Percentiles rank a stretch among this genome's conserved stretches.
Evolutionary conservation across 2,329 filamentous ascomycete genomes (phyloP).

Genomic region (Mycogone perniciosa): DNA sequence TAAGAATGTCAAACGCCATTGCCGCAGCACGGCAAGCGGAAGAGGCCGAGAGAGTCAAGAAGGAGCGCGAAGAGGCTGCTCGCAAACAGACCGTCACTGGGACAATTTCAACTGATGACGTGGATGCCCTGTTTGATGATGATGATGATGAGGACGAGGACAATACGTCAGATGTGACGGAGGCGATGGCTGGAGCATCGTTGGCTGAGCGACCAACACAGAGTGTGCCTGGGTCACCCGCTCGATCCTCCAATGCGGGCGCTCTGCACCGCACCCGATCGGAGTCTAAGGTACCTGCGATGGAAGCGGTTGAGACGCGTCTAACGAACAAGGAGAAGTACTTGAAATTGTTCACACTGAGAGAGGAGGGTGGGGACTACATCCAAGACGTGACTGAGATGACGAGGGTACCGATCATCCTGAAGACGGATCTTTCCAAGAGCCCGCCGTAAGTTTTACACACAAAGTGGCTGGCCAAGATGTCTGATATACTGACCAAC

Average conservation of each 20-base stretch:
- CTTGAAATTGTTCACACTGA: slow-evolving; percentile 77
- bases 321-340: slow-evolving; percentile 95
- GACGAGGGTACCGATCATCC: slow-evolving; percentile 92
- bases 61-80: slow-evolving; percentile 84
- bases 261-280: slow-evolving; percentile 82
- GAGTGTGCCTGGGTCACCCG: slow-evolving; percentile 88
- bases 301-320: slow-evolving; percentile 70
- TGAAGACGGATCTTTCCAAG: slow-evolving; percentile 98
- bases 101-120: slow-evolving; percentile 87
- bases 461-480: not conserved
- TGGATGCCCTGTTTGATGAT: slow-evolving; percentile 93
- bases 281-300: slow-evolving; percentile 79
- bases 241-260: slow-evolving; percentile 62
- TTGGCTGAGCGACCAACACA: slow-evolving; percentile 85
- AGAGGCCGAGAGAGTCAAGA: slow-evolving; percentile 70
- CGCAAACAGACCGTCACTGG: slow-evolving; percentile 92
- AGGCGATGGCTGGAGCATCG: slow-evolving; percentile 85
- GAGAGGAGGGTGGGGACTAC: slow-evolving; percentile 90
- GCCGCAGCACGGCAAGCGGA: slow-evolving; percentile 76
- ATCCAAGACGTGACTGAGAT: slow-evolving; percentile 99
- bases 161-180: slow-evolving; percentile 80
- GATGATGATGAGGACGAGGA: slow-evolving; percentile 64
- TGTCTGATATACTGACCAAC: slow-evolving; percentile 18
- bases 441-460: slow-evolving; percentile 84
- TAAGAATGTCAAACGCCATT: slow-evolving; percentile 67